phyloP scores from a whole-genome alignment of 2,329 filamentous ascomycete species.

The Ustilaginoidea virens region DNA sequence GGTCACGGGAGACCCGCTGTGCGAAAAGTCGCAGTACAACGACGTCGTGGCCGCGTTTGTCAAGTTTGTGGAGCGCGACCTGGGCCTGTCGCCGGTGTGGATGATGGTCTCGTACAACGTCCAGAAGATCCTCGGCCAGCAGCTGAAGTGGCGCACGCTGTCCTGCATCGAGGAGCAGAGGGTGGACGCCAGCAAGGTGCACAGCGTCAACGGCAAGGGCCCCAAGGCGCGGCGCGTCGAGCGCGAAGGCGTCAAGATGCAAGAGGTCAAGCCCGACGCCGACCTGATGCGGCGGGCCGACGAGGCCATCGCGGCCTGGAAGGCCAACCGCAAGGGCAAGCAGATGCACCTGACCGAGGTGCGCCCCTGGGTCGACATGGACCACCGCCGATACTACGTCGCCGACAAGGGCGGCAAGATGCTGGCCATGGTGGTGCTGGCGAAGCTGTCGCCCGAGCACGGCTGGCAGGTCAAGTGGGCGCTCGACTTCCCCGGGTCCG shows the following conservation, averaged over 20 bases:
- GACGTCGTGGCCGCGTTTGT: conserved; percentile 62
- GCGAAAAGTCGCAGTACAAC: conserved; percentile 60
- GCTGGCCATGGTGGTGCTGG: conserved; percentile 64
- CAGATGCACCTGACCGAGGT: conserved; percentile 89
- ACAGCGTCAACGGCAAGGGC: conserved; percentile 39
- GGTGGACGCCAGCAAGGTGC: conserved; percentile 59
- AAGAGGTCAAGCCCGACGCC: conserved; percentile 53
- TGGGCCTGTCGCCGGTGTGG: conserved; percentile 67
- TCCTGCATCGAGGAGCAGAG: conserved; percentile 83
- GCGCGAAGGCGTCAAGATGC: conserved; percentile 69
- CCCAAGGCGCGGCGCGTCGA: conserved; percentile 71
- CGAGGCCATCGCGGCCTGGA: conserved; percentile 63
- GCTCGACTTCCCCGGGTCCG: conserved; percentile 78
- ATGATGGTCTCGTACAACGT: conserved; percentile 67
- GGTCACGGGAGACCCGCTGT: conserved; percentile 76
- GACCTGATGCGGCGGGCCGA: conserved; percentile 58
- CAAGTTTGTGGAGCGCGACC: conserved; percentile 55
- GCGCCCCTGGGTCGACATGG: conserved; percentile 69
- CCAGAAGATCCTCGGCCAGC: conserved; percentile 65
- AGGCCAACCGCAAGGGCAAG: conserved; percentile 59
- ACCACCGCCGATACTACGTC: conserved; percentile 76
- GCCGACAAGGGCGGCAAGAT: conserved; percentile 62
- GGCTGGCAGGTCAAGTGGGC: conserved; percentile 94
- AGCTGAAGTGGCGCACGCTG: conserved; percentile 75
- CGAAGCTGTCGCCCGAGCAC: conserved; percentile 63